Percentiles rank a stretch among this genome's conserved stretches.
Evolutionary conservation across 768 basidiomycete genomes (phyloP).

Genomic region (Sarcomyxa edulis): DNA sequence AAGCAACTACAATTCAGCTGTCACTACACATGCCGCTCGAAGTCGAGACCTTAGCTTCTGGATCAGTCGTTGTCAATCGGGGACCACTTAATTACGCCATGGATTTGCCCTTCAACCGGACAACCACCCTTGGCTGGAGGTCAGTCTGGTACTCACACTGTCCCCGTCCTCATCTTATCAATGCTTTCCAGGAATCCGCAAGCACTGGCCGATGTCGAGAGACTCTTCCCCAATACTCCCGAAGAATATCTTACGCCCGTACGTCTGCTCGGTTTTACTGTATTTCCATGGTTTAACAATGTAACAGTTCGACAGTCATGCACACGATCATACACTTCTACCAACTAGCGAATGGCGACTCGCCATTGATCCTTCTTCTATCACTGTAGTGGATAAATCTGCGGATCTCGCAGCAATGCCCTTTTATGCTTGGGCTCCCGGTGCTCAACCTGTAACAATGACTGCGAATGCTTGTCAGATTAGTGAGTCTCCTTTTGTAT

Average conservation of each 20-base stretch:
- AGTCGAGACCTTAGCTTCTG: slow-evolving; percentile 27
- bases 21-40: slow-evolving; percentile 27
- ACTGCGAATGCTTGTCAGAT: slow-evolving; percentile 32
- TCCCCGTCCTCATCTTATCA: not conserved
- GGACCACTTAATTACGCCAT: slow-evolving; percentile 34
- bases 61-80: slow-evolving; percentile 29
- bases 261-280: slow-evolving; percentile 7
- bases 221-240: slow-evolving; percentile 31
- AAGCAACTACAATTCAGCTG: slow-evolving; percentile 24
- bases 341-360: slow-evolving; percentile 32
- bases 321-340: slow-evolving; percentile 30
- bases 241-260: slow-evolving; percentile 29
- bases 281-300: not conserved
- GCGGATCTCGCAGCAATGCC: slow-evolving; percentile 21
- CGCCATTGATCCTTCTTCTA: slow-evolving; percentile 32
- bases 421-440: slow-evolving; percentile 34
- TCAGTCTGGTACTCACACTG: too few species aligned
- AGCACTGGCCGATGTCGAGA: slow-evolving; percentile 26
- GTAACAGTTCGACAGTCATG: slow-evolving; percentile 31
- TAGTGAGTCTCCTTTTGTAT: too few species aligned
- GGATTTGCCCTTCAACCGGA: slow-evolving; percentile 28
- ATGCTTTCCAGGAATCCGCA: slow-evolving; percentile 26
- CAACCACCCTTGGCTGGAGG: slow-evolving; percentile 27
- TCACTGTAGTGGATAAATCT: slow-evolving; percentile 26
- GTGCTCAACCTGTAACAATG: slow-evolving; percentile 32